Evolutionary conservation across 768 basidiomycete species (phyloP).

Genomic region (Leucocoprinus sp.): DNA sequence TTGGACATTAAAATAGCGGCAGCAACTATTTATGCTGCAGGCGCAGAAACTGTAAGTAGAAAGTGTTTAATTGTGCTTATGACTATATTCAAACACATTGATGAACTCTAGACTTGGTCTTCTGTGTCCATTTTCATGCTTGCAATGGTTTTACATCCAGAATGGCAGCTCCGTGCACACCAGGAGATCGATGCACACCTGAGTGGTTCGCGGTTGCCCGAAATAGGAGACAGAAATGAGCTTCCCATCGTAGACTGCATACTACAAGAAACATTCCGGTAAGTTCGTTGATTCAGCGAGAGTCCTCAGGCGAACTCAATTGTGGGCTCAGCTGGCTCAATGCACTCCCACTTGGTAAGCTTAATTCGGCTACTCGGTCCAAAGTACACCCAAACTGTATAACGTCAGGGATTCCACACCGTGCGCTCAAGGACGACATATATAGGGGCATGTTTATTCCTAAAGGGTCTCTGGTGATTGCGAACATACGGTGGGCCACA

Average conservation of each 20-base stretch:
- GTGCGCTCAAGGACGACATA: conserved; percentile 55
- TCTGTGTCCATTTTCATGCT: conserved; percentile 27
- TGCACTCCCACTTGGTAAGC: not conserved
- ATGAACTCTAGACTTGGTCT: conserved; percentile 28
- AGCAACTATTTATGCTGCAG: not conserved
- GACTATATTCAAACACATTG: not conserved
- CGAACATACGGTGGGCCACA: conserved; percentile 45
- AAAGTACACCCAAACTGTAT: not conserved
- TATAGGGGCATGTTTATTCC: conserved; percentile 52
- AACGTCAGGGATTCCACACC: conserved; percentile 49
- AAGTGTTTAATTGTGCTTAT: too few species aligned
- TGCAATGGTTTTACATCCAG: conserved; percentile 30
- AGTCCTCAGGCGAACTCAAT: not conserved
- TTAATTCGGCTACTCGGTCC: not conserved
- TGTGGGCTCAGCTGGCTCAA: not conserved
- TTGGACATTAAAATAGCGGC: not conserved
- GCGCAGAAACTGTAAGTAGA: conserved; percentile 6
- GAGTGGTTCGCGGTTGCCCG: conserved; percentile 27
- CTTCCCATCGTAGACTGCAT: conserved; percentile 31
- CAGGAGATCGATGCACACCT: conserved; percentile 33
- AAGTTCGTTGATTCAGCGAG: not conserved
- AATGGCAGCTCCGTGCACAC: conserved; percentile 28
- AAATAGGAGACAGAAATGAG: conserved; percentile 20
- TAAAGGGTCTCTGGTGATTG: conserved; percentile 53
- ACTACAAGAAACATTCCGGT: conserved; percentile 20